Base-by-base conservation (phyloP, 129 eudicot genomes). In the Scalesia atractyloides region DNA sequence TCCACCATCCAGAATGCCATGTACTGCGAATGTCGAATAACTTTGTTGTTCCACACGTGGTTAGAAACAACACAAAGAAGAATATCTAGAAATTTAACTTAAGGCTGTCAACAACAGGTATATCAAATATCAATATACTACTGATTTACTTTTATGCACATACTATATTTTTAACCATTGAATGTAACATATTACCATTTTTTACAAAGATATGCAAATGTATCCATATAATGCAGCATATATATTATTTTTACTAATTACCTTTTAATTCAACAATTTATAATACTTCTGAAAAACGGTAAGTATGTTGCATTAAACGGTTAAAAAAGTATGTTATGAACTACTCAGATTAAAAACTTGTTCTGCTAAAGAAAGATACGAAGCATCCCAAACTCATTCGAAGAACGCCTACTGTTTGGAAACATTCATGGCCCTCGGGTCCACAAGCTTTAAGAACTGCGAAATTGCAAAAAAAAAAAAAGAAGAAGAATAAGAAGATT, bases 1-100 rank as follows among this genome's bases (percentile, higher is more conserved):
- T 63, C 98, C 98, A 94, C 92, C 96, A 81, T 66, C 87, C 88
- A 48, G 97, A 94, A 82, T 94, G 98, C 98, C 98, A 88, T 16
- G 77, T 64, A 51, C 83, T 81, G 48, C 96, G 87, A 79, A 73
- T 70, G 64, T 83, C 79, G 50, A 43, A 24, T 73, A 94, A 62
- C 79, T 90, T 94, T 69, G 69, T 81, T 44, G 97, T 84, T 64
- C 77, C 76, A 69, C 79, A 79, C 30, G 98, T 94, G 64, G 93
- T 79, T 15, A 90, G 67, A 83, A 88, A 88, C 93, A 94, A 79
- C 75, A 81, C 24, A 68, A 88, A 81, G 91, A 94, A 94, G 79
- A 87, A 94, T 72, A 88, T 94, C 98, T 90, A 44, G 68, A 62
- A 48, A 18, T 62, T 6, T 43, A 64, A 16, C 91, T 90, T 77